Percentiles rank a stretch among this genome's conserved stretches.
These are phyloP conservation scores for Auricularia sp. DNA, from an alignment of 768 basidiomycete genomes.

Conservation along the genomic window DNA sequence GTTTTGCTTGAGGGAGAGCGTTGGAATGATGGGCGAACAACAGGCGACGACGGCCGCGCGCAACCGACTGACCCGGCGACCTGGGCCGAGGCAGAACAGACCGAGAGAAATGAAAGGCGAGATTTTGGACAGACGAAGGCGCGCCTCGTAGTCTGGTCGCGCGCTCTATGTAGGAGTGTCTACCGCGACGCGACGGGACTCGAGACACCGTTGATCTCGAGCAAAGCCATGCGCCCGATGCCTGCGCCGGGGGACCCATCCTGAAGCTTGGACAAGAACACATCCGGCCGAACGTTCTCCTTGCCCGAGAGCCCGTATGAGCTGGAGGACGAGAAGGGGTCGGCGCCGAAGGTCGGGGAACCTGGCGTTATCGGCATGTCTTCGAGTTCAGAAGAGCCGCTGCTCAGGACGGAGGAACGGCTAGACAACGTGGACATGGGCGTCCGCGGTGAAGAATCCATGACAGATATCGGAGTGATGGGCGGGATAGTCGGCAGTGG, in stretches of 20 bases:
- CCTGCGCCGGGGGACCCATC: not conserved
- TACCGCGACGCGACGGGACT: not conserved
- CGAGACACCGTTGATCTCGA: constrained; percentile 7
- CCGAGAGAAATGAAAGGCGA: not conserved
- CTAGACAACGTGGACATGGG: constrained; percentile 26
- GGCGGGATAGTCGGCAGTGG: constrained; percentile 41
- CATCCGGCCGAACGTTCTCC: constrained; percentile 53
- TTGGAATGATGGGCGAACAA: not conserved
- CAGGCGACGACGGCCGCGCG: not conserved
- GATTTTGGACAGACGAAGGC: not conserved
- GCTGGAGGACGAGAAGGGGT: constrained; percentile 29
- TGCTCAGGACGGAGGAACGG: constrained; percentile 43
- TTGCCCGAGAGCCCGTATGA: constrained; percentile 43
- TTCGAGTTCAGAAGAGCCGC: constrained; percentile 63
- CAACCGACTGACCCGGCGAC: not conserved
- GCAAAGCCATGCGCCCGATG: not conserved
- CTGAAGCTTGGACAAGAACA: not conserved
- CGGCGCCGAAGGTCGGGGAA: constrained; percentile 48
- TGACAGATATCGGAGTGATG: constrained; percentile 44
- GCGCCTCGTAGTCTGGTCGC: not conserved
- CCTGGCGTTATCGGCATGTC: constrained; percentile 79
- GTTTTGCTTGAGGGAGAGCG: not conserved
- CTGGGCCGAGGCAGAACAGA: not conserved
- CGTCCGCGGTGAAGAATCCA: constrained; percentile 4
- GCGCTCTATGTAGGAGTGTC: not conserved